A percentile compares a stretch with the other conserved stretches of the same genome.
These are phyloP conservation scores for Flaveria bidentis DNA, from an alignment of 129 eudicot genomes.

Conservation along the genomic window DNA sequence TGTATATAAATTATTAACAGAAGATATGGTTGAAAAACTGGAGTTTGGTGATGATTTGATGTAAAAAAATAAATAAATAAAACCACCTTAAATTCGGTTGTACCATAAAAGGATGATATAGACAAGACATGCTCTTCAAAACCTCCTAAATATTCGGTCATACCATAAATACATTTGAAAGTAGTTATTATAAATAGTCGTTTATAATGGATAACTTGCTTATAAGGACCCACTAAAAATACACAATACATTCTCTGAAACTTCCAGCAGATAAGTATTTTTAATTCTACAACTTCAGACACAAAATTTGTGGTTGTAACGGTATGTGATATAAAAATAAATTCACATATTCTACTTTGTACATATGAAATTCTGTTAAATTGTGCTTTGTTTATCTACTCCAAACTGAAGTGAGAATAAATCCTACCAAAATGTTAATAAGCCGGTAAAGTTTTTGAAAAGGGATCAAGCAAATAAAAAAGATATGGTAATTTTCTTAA, in stretches of 20 bases:
- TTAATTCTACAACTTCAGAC: not conserved
- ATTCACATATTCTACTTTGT: not conserved
- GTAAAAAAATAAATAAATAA: too few relatives aligned
- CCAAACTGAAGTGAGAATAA: not conserved
- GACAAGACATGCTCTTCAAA: too few relatives aligned
- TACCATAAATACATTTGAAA: not conserved
- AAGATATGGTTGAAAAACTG: too few relatives aligned
- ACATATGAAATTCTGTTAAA: not conserved
- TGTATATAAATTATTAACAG: too few relatives aligned
- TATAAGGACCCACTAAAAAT: too few relatives aligned
- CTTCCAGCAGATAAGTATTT: not conserved
- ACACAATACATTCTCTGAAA: not conserved
- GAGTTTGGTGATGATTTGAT: too few relatives aligned
- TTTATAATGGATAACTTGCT: not conserved
- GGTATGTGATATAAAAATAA: not conserved
- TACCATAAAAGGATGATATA: too few relatives aligned
- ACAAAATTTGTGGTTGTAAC: not conserved
- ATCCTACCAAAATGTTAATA: not conserved
- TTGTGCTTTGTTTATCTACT: not conserved
- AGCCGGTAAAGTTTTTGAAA: not conserved
- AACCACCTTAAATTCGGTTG: too few relatives aligned
- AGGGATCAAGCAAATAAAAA: not conserved
- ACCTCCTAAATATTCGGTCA: not conserved
- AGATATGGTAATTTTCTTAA: not conserved
- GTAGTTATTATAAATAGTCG: not conserved